Base-by-base conservation (phyloP, 352 stramenopile genomes). In the Pythium scleroteichum region DNA sequence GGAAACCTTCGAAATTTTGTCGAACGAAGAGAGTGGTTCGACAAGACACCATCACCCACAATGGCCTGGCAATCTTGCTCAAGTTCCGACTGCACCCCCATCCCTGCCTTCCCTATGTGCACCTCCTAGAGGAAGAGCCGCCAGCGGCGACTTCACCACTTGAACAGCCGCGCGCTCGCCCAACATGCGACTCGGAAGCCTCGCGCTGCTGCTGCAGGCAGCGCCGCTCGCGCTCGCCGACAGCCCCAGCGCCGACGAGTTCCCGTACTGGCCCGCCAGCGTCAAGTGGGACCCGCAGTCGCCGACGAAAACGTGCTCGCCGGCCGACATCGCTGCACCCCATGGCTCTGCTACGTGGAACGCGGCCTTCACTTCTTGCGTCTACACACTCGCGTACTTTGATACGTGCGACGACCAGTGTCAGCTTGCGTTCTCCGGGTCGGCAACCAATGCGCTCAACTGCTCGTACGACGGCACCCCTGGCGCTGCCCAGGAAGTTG, bases 401-500 rank as follows among this genome's bases (percentile, higher is more conserved):
- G 58, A 65, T 19, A 65, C 58, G 41, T 65, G 58, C 29, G 17
- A 40, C 2, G 49, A 65, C 17, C n/a, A 49, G 29, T 65, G 58
- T 16, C 27, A 59, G 2, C 24, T 47, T 4, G 58, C 58, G 9
- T 65, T 65, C 50, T 44, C 27, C 2, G 58, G 16, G 4, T 57
- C 58, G 2, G 47, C 29, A 4, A 42, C 35, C 8, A 29, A 46
- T 26, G 58, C 58, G 4, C 58, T 48, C 27, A 59, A 65, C 58
- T 65, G 58, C 24, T 58, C 58, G 48, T 65, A 54, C 42, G 48
- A 65, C 32, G 58, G 58, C 40, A 65, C 27, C 13, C 20, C 38
- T n/a, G 58, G 58, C 16, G 59, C 58, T 12, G 58, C 58, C 1
- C 27, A 44, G 8, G 58, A 66, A 13, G 42, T 66, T 10, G 58